Evolutionary conservation across 371 early-diverging fungal genomes (phyloP).

Genomic region (Lichtheimia corymbifera): DNA sequence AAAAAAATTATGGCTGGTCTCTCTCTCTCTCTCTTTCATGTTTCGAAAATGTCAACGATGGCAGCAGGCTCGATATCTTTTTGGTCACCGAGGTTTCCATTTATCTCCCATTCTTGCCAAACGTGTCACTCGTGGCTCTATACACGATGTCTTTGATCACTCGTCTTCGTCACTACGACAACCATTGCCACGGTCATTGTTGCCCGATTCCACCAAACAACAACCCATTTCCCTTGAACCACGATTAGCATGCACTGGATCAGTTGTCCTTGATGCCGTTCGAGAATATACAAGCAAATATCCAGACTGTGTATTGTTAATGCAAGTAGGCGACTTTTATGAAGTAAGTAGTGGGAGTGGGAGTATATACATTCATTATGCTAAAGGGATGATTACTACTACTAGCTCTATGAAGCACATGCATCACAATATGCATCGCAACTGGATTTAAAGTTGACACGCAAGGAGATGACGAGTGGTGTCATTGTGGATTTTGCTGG

Average conservation of each 20-base stretch:
- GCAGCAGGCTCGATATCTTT: not conserved
- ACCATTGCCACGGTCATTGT: not conserved
- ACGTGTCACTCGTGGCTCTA: conserved; percentile 9
- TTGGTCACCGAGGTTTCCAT: not conserved
- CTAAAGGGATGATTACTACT: not conserved
- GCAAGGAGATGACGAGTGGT: conserved; percentile 47
- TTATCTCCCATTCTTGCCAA: not conserved
- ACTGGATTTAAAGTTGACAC: conserved; percentile 69
- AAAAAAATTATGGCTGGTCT: not conserved
- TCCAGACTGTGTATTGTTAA: conserved; percentile 78
- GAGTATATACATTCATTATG: not conserved
- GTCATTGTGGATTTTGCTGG: conserved; percentile 70
- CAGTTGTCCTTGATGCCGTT: conserved; percentile 56
- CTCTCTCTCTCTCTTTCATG: not conserved
- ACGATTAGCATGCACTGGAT: conserved; percentile 31
- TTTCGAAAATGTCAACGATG: not conserved
- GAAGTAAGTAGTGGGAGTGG: conserved; percentile 57
- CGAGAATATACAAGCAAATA: conserved; percentile 65
- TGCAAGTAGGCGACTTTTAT: conserved; percentile 94
- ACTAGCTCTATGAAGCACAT: conserved; percentile 75
- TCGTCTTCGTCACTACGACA: not conserved
- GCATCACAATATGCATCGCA: conserved; percentile 69
- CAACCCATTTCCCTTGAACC: conserved; percentile 13
- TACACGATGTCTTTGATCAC: conserved; percentile 7
- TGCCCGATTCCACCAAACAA: not conserved